Percentiles rank a stretch among this genome's conserved stretches.
These are phyloP conservation scores for Ajuga reptans DNA, from an alignment of 305 asterid genomes.

Conservation along the genomic window DNA sequence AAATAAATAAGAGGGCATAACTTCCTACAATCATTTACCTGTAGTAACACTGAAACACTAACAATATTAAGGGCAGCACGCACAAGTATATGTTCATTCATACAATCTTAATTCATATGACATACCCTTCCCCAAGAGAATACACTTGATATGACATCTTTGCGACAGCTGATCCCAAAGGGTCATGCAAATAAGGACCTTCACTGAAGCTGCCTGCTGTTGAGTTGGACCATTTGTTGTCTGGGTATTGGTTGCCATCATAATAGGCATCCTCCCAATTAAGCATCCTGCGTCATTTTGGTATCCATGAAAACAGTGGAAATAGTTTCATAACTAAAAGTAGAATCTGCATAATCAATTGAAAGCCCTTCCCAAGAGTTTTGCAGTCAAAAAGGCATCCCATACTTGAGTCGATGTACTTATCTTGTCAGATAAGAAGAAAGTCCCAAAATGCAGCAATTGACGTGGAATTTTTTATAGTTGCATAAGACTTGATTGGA, in stretches of 20 bases:
- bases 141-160: constrained; percentile 82
- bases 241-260: constrained; percentile 37
- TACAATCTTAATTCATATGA: neutral
- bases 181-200: constrained; percentile 51
- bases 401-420: neutral
- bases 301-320: constrained; percentile 20
- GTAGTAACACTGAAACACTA: neutral
- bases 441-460: constrained; percentile 8
- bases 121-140: constrained; percentile 96
- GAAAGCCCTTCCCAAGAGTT: constrained; percentile 1
- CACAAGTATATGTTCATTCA: constrained; percentile 16
- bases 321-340: constrained; percentile 4
- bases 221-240: constrained; percentile 31
- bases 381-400: neutral
- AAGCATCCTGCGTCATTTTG: constrained; percentile 55
- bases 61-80: constrained; percentile 10
- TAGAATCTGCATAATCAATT: neutral
- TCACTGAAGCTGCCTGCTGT: constrained; percentile 37
- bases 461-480: neutral
- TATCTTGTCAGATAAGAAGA: constrained; percentile 1
- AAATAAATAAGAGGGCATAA: constrained; percentile 5
- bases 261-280: constrained; percentile 85
- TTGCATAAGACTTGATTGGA: neutral
- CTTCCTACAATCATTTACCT: neutral
- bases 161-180: constrained; percentile 77